phyloP scores from a whole-genome alignment of 2,329 filamentous ascomycete species.

The Fusarium armeniacum region DNA sequence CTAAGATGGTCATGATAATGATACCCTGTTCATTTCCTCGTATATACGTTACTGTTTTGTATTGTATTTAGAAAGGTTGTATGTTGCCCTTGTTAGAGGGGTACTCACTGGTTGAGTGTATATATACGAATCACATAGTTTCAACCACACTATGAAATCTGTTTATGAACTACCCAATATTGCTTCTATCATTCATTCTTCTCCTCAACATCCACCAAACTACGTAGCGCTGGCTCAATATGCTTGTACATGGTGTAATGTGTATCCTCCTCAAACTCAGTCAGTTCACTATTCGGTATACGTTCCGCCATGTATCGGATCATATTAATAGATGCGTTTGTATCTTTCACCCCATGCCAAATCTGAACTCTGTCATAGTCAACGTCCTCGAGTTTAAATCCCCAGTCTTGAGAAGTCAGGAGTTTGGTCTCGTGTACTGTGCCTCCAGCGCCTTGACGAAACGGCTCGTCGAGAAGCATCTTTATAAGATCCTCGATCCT shows the following conservation, averaged over 20 bases:
- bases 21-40: conserved; percentile 25
- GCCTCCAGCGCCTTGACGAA: conserved; percentile 6
- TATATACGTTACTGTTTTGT: background rate
- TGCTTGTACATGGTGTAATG: conserved; percentile 53
- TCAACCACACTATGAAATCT: too few species aligned
- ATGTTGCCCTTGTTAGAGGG: background rate
- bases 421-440: conserved; percentile 23
- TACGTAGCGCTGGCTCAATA: conserved; percentile 33
- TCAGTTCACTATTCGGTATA: conserved; percentile 47
- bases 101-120: background rate
- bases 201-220: background rate
- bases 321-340: conserved; percentile 11
- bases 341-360: conserved; percentile 6
- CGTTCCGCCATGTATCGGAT: conserved; percentile 4
- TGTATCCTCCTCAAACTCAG: conserved; percentile 53
- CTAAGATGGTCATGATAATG: conserved; percentile 21
- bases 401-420: conserved; percentile 7
- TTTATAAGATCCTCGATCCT: background rate
- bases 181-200: background rate
- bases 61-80: background rate
- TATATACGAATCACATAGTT: background rate
- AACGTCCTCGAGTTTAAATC: conserved; percentile 1
- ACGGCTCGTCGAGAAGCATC: conserved; percentile 47
- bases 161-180: too few species aligned
- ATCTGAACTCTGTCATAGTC: background rate